Conservation (phyloP, 2,329 filamentous ascomycete species). For the Talaromyces sp. region DNA sequence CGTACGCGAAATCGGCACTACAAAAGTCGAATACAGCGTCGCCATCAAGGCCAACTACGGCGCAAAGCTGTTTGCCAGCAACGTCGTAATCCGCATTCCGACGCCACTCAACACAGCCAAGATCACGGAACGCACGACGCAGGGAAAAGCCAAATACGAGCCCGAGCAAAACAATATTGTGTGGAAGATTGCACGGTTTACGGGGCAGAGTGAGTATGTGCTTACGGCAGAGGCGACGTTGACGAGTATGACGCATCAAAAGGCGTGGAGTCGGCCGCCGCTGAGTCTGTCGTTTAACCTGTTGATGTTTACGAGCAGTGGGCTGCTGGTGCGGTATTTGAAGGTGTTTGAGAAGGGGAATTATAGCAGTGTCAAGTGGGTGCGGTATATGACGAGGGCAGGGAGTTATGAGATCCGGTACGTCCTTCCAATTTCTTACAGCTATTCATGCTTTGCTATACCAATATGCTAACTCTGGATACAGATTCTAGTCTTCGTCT, state of each 20-base stretch:
- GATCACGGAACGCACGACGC: conserved; percentile 86
- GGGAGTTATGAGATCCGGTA: conserved; percentile 96
- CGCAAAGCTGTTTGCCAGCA: conserved; percentile 92
- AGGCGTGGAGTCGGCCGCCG: conserved; percentile 91
- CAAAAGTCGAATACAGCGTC: conserved; percentile 98
- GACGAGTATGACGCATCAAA: conserved; percentile 97
- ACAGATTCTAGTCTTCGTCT: not conserved
- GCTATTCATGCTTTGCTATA: not conserved
- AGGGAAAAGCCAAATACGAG: conserved; percentile 98
- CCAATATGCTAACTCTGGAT: not conserved
- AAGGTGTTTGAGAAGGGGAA: conserved; percentile 99
- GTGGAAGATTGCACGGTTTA: conserved; percentile 99
- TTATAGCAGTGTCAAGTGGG: conserved; percentile 98
- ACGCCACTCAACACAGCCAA: conserved; percentile 94
- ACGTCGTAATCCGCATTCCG: conserved; percentile 89
- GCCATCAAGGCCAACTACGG: conserved; percentile 97
- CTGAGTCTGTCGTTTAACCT: conserved; percentile 88
- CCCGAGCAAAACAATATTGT: conserved; percentile 97
- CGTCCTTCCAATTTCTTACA: not conserved
- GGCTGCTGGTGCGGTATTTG: conserved; percentile 84
- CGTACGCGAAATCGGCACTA: conserved; percentile 94
- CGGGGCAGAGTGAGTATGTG: conserved; percentile 94
- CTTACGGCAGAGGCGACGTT: conserved; percentile 89
- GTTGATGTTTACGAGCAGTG: conserved; percentile 97
- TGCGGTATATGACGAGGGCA: conserved; percentile 96